These are phyloP conservation scores for Talaromyces amestolkiae DNA, from an alignment of 2,329 filamentous ascomycete species.

Conservation along the genomic window DNA sequence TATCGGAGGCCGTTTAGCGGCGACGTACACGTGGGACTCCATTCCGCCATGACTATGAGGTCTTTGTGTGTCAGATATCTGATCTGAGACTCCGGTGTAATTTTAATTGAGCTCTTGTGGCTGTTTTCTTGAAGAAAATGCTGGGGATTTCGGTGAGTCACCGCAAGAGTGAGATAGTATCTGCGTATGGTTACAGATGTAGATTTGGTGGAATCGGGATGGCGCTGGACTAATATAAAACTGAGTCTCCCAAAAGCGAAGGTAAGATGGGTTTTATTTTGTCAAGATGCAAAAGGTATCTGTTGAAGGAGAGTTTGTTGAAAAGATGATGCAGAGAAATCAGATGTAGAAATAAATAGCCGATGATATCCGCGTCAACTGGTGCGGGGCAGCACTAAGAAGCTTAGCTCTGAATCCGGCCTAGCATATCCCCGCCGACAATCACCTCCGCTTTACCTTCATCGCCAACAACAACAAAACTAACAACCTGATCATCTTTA, in stretches of 20 bases:
- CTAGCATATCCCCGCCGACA: not conserved
- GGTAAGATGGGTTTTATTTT: not conserved
- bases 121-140: not conserved
- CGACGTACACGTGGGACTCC: slow-evolving; percentile 31
- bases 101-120: not conserved
- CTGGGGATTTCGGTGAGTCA: not conserved
- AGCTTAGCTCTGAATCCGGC: not conserved
- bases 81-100: not conserved
- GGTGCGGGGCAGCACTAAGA: not conserved
- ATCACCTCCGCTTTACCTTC: not conserved
- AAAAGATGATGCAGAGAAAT: not conserved
- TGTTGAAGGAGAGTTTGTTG: not conserved
- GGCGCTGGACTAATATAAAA: not conserved
- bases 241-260: not conserved
- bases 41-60: slow-evolving; percentile 27
- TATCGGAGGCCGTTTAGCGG: not conserved
- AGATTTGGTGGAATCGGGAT: not conserved
- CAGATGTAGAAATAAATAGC: not conserved
- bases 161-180: not conserved
- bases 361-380: slow-evolving; percentile 1
- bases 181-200: not conserved
- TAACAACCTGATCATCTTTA: not conserved
- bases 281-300: no score
- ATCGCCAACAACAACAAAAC: not conserved
- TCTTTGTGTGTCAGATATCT: not conserved